Conservation (phyloP, 768 basidiomycete genomes). For the Mycena sanguinolenta region DNA sequence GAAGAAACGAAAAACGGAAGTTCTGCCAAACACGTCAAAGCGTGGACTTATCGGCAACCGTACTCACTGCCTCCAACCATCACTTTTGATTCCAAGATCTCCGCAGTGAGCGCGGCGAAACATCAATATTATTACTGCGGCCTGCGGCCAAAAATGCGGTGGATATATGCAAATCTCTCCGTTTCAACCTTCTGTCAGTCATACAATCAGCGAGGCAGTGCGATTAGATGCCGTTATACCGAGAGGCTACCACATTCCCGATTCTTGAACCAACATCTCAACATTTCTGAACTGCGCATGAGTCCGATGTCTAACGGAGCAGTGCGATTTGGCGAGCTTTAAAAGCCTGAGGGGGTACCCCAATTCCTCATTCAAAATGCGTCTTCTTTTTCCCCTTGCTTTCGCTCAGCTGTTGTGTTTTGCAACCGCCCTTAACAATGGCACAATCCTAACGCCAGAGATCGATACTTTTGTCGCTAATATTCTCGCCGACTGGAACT, state of each 20-base stretch:
- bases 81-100: no score
- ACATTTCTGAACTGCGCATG: slow-evolving; percentile 19
- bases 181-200: no score
- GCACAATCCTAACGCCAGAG: slow-evolving; percentile 34
- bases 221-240: no score
- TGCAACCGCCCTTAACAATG: slow-evolving; percentile 11
- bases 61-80: no score
- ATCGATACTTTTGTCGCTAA: slow-evolving; percentile 36
- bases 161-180: no score
- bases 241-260: slow-evolving; percentile 8
- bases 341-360: not conserved
- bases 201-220: no score
- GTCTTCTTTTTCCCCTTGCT: slow-evolving; percentile 21
- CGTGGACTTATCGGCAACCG: no score
- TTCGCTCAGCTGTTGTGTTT: slow-evolving; percentile 19
- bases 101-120: no score
- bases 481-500: slow-evolving; percentile 37
- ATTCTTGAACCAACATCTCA: slow-evolving; percentile 18
- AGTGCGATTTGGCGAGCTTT: not conserved
- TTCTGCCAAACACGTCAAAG: no score
- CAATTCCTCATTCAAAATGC: slow-evolving; percentile 21
- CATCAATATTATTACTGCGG: not conserved
- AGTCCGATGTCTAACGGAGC: not conserved
- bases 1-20: no score
- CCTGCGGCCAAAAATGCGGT: not conserved